These are phyloP conservation scores for Diaporthe sp. DNA, from an alignment of 2,329 filamentous ascomycete species.

Conservation along the genomic window DNA sequence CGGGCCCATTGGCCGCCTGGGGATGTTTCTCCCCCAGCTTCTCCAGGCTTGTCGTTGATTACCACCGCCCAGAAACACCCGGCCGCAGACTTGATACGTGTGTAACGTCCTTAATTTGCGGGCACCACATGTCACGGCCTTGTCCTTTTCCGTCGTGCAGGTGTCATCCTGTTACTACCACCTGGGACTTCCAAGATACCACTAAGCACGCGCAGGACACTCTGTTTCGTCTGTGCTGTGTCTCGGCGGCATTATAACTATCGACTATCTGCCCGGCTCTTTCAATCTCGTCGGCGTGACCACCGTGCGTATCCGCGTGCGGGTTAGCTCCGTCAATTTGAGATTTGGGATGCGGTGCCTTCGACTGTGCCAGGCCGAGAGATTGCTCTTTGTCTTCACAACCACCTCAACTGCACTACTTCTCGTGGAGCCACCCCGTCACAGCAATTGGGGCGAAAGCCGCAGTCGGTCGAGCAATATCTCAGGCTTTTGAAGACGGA, in stretches of 20 bases:
- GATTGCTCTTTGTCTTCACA: background rate
- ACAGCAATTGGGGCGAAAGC: background rate
- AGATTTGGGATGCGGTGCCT: background rate
- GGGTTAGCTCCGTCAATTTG: constrained; percentile 10
- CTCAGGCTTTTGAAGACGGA: background rate
- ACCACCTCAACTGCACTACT: background rate
- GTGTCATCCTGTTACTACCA: constrained; percentile 15
- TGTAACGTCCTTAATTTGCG: constrained; percentile 37
- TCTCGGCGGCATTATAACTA: constrained; percentile 11
- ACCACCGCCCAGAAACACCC: constrained; percentile 28
- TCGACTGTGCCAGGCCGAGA: constrained; percentile 7
- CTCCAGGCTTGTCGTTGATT: background rate
- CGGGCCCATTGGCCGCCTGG: constrained; percentile 13
- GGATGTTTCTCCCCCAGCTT: constrained; percentile 7
- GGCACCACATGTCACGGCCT: constrained; percentile 1
- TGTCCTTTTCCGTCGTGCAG: constrained; percentile 31
- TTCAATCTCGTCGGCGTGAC: constrained; percentile 22
- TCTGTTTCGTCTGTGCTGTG: constrained; percentile 15
- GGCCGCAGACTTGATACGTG: background rate
- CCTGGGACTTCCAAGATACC: background rate
- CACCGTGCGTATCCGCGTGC: constrained; percentile 27
- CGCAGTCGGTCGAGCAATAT: background rate
- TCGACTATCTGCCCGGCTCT: background rate
- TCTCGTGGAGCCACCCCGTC: background rate
- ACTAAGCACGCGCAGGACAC: background rate